These are phyloP conservation scores for Didymella glomerata DNA, from an alignment of 2,329 filamentous ascomycete genomes.

Conservation along the genomic window DNA sequence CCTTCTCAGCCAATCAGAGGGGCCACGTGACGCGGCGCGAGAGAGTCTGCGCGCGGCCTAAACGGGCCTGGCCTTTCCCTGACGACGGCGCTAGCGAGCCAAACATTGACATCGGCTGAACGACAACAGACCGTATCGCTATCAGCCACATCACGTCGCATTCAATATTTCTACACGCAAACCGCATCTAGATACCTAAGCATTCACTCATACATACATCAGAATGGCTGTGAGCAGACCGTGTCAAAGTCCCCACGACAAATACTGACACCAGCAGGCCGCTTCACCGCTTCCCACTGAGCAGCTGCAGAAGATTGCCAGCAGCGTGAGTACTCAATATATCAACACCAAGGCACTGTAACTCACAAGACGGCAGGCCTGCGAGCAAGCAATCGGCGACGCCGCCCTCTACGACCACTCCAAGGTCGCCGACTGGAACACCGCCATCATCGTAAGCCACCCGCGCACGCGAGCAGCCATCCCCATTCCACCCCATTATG, in stretches of 20 bases:
- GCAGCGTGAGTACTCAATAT: constrained; percentile 31
- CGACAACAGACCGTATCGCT: constrained; percentile 26
- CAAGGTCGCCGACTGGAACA: constrained; percentile 88
- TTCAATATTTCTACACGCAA: neutral
- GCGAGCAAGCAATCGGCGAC: constrained; percentile 76
- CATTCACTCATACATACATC: constrained; percentile 19
- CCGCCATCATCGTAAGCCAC: constrained; percentile 81
- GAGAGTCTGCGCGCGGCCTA: constrained; percentile 12
- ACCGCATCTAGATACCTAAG: neutral
- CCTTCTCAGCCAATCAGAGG: constrained; percentile 35
- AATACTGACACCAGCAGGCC: constrained; percentile 8
- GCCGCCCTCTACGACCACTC: constrained; percentile 86
- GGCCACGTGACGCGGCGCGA: constrained; percentile 36
- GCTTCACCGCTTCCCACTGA: constrained; percentile 46
- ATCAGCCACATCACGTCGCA: constrained; percentile 8
- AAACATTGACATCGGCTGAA: constrained; percentile 28
- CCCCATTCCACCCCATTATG: constrained; percentile 54
- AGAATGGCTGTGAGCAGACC: constrained; percentile 42
- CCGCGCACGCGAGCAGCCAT: constrained; percentile 12
- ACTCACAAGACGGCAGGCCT: constrained; percentile 67
- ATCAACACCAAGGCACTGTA: neutral
- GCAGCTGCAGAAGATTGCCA: constrained; percentile 44
- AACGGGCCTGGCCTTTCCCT: constrained; percentile 22
- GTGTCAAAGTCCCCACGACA: neutral
- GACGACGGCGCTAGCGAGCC: constrained; percentile 12